Base-by-base conservation (phyloP, 345 rosid genomes). In the Melastoma malabathricum region DNA sequence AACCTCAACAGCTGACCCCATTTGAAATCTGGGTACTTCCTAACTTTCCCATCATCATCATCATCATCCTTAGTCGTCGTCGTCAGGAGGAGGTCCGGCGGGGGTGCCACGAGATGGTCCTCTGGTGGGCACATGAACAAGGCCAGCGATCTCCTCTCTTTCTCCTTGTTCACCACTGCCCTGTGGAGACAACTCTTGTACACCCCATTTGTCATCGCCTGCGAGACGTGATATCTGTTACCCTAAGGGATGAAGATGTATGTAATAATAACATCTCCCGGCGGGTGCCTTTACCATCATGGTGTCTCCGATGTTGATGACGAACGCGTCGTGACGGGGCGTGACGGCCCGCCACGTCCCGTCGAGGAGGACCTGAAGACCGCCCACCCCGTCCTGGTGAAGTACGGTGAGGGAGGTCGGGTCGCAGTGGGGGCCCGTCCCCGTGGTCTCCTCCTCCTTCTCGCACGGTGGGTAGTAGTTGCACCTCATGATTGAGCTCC, bases 401-500 rank as follows among this genome's bases (percentile, higher is more conserved):
- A 88, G 97, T 39, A 88, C 79, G 6, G 97, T 84, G 19, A 88
- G 31, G 51, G 97, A 76, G 23, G 74, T 78, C 18, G 97, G 90
- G 70, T 88, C 97, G 19, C 70, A 68, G 57, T 88, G 97, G 67
- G 97, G 94, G 20, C 97, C 97, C 6, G 97, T 88, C 48, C 97
- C 97, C 22, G 84, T 61, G n/a, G 83, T 66, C 44, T 72, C 75
- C 10, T 65, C 68, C 1, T 78, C 58, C 47, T 72, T 72, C 13
- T 66, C 55, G 83, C 97, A 88, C 1, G 73, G 66, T 0, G 96
- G 94, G 44, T 87, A 87, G 18, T 59, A 65, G 53, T 87, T 87
- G 43, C 81, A 70, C 58, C 96, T 62, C 72, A 84, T 64, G 18
- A 87, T 79, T 3, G 88, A 79, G n/a, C 57, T 61, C 0, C 73